Evolutionary conservation across 2,329 filamentous ascomycete genomes (phyloP).

Genomic region (Teratosphaeria epicoccoides): DNA sequence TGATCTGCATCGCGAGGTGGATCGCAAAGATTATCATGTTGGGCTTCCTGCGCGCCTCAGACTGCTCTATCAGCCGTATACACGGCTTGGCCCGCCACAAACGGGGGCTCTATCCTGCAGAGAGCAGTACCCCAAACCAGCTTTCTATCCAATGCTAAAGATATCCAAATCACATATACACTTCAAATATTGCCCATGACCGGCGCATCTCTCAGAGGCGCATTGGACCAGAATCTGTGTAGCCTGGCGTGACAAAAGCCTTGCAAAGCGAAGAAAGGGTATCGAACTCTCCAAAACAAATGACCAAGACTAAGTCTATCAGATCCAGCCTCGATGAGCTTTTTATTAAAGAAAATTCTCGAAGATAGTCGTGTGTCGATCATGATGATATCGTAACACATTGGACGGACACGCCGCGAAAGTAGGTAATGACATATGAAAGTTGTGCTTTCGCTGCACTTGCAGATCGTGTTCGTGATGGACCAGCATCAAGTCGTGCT

Average conservation of each 20-base stretch:
- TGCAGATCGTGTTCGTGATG: neutral
- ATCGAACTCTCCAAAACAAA: neutral
- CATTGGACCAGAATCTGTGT: neutral
- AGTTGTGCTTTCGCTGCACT: neutral
- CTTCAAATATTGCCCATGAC: neutral
- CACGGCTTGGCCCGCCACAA: neutral
- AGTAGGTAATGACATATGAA: neutral
- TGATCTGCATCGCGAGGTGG: too few species aligned
- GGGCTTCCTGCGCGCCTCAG: neutral
- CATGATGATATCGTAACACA: neutral
- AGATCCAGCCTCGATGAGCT: neutral
- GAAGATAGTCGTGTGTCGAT: neutral
- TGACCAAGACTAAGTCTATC: neutral
- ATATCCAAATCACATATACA: neutral
- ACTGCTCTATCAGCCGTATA: neutral
- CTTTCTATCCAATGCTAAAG: neutral
- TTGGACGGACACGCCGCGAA: neutral
- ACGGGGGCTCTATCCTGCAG: neutral
- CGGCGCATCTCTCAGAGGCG: neutral
- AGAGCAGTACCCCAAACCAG: neutral
- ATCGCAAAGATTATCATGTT: neutral
- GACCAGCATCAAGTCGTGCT: neutral
- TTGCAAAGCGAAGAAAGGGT: neutral
- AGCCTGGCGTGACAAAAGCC: neutral
- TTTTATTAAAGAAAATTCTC: neutral